Conservation (phyloP, 495 filamentous ascomycete species). For the Glonium stellatum region DNA sequence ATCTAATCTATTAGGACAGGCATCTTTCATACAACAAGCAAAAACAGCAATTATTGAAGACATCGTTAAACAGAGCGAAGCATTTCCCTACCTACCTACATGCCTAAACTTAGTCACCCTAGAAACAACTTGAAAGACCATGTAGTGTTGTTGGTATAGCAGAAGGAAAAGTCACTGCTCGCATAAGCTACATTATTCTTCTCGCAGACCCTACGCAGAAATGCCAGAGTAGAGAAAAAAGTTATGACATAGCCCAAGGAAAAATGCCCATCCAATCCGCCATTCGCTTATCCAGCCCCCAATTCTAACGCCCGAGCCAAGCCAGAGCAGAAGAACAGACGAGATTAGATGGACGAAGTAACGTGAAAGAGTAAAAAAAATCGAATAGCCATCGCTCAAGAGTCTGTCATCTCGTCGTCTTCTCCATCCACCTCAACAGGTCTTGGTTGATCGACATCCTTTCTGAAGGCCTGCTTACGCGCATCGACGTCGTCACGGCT, state of each 20-base stretch:
- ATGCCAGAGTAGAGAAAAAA: not conserved
- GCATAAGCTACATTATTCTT: not conserved
- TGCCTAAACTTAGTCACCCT: not conserved
- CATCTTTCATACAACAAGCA: too few relatives aligned
- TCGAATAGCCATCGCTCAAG: not conserved
- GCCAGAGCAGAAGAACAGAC: not conserved
- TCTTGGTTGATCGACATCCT: conserved; percentile 8
- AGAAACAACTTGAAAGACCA: not conserved
- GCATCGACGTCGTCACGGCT: conserved; percentile 66
- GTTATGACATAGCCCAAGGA: not conserved
- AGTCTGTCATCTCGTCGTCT: conserved; percentile 17
- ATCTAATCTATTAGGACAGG: too few relatives aligned
- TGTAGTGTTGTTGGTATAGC: not conserved
- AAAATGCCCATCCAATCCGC: not conserved
- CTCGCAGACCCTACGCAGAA: not conserved
- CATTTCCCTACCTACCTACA: not conserved
- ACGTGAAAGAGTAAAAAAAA: not conserved
- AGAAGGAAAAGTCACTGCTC: not conserved
- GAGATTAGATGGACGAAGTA: not conserved
- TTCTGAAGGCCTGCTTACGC: conserved; percentile 52
- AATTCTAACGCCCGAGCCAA: not conserved
- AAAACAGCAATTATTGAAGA: too few relatives aligned
- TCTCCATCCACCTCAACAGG: conserved; percentile 10
- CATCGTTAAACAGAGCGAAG: not conserved
- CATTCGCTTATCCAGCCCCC: not conserved